Evolutionary conservation across 2,329 filamentous ascomycete species (phyloP).

Genomic region (Colletotrichum lini): DNA sequence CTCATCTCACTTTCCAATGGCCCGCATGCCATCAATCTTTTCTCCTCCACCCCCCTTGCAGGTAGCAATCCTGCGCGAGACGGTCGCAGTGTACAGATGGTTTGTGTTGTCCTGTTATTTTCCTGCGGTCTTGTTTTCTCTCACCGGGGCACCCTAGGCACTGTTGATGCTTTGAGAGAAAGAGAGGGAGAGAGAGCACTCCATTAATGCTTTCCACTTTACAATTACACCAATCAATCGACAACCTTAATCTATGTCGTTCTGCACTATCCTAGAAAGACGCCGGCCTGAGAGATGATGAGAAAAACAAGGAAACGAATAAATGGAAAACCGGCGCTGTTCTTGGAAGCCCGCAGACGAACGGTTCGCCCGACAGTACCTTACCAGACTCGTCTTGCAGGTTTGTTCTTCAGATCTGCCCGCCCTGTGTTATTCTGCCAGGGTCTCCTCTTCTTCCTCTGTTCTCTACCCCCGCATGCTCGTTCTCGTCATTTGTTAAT

Average conservation of each 20-base stretch:
- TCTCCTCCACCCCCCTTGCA: neutral
- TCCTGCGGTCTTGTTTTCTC: neutral
- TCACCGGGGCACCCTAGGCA: neutral
- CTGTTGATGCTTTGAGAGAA: too few species aligned
- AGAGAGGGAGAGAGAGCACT: neutral
- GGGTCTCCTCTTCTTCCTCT: neutral
- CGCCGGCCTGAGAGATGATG: too few species aligned
- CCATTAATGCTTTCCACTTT: neutral
- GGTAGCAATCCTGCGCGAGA: neutral
- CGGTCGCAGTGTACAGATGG: too few species aligned
- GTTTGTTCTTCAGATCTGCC: neutral
- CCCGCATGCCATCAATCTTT: constrained; percentile 7
- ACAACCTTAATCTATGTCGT: neutral
- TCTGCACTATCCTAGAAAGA: neutral
- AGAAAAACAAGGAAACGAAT: too few species aligned
- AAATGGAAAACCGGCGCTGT: neutral
- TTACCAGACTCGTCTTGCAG: neutral
- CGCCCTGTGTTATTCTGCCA: neutral
- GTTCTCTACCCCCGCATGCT: neutral
- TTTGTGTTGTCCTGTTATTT: neutral
- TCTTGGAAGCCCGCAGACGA: neutral
- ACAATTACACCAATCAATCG: neutral
- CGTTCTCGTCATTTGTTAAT: neutral
- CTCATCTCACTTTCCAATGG: constrained; percentile 10
- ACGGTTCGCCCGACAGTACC: neutral